Evolutionary conservation across 306 rosid genomes (phyloP), one percentile per base, ranked within the genome.

Genomic region (Herpetospermum pedunculosum): DNA sequence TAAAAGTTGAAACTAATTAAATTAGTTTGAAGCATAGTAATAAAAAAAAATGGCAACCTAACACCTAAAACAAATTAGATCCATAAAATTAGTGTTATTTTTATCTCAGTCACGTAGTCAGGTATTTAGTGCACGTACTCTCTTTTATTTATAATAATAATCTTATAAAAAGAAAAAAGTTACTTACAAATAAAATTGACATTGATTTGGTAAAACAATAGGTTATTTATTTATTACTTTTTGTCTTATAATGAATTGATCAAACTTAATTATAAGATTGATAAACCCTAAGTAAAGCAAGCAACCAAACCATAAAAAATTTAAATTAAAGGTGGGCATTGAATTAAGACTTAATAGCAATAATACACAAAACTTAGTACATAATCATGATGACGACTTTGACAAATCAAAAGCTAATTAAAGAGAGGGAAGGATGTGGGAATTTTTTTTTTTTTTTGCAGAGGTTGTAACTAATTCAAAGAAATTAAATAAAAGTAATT

Each of bases 251-350:
- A 63, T 63, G 26, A 63, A 64, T 64, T 64, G 69, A 60, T 44
- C 43, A 60, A 60, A 60, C 28, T 62, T 63, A 63, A 63, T 63
- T 35, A 63, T 41, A 28, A 13, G 14, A 78, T 78, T 85, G 75
- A 77, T 84, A 64, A 75, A 65, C 73, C 75, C 75, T 44, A 84
- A 86, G 87, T 60, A 77, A 87, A 84, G 90, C 79, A 85, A 84
- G 88, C 78, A 86, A 84, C 81, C 68, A 76, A 58, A 3, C 19
- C 38, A 29, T 84, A 89, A 37, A 89, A 34, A 71, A 34, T 4
- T 28, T n/a, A 53, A 43, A 28, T 34, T 37, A 63, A 62, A 35
- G 28, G 70, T 63, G 48, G 47, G 48, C 29, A 37, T 35, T 64
- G 49, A 38, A 38, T 38, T 64, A 64, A 35, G 49, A 19, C n/a